Evolutionary conservation across 345 rosid species (phyloP), one percentile per base, ranked within the genome.

Genomic region (Citropsis articulata): DNA sequence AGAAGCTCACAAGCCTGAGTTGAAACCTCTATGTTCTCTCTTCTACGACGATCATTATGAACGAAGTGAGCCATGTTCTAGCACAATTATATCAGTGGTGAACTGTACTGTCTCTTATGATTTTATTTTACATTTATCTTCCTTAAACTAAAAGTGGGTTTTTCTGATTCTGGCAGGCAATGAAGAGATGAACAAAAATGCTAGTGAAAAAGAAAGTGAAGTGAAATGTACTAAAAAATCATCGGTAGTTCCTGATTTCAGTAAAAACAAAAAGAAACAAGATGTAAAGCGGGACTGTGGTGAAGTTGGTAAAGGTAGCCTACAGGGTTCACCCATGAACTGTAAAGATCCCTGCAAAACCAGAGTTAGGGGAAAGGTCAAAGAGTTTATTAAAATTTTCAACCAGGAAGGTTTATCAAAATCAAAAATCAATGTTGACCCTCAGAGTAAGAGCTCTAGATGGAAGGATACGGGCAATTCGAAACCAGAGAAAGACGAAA

Each of bases 321-420:
- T 48, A 22, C 86, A 74, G 53, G 82, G 80, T 48, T 79, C 81
- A 21, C 78, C 89, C 19, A 78, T 48, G 9, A 78, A 69, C 61
- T 73, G 74, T 19, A 62, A 50, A 30, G 90, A 87, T 76, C 76
- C 65, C 36, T 83, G 75, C 66, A 89, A 86, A 80, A 81, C 66
- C 66, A 82, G 87, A 77, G 85, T 16, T 48, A 84, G 67, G 73
- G 94, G 93, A 83, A 95, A 85, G 84, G 92, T 95, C 67, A 92
- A 84, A 82, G 97, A 92, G n/a, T 95, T 93, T 73, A 84, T 93
- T 56, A 91, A 90, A 75, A 85, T 90, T 55, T 93, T 93, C 85
- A 93, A 84, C 75, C 93, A 87, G 83, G 98, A 83, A 82, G 27
- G 83, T 79, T 69, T 91, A 69, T 36, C 78, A 65, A 85, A 82